Evolutionary conservation across 2,329 filamentous ascomycete genomes (phyloP).

Genomic region (Ascochyta pisi): DNA sequence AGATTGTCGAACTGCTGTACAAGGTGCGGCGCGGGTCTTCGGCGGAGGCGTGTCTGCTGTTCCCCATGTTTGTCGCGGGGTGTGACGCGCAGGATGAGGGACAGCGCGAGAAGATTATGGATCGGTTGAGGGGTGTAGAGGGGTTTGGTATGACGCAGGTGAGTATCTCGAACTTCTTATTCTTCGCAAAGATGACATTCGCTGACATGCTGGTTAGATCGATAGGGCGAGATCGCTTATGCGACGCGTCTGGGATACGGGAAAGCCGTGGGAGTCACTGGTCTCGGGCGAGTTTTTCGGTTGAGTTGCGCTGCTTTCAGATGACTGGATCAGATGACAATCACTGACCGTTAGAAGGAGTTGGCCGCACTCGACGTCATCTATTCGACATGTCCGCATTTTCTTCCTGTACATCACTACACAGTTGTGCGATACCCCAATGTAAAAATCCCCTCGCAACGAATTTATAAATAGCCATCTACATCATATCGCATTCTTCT

Average conservation of each 20-base stretch:
- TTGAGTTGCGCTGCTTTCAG: slow-evolving; percentile 15
- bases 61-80: slow-evolving; percentile 84
- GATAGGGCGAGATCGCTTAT: slow-evolving; percentile 68
- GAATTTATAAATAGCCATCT: neutral
- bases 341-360: neutral
- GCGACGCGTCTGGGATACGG: slow-evolving; percentile 73
- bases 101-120: slow-evolving; percentile 67
- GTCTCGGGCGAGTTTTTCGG: slow-evolving; percentile 73
- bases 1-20: slow-evolving; percentile 68
- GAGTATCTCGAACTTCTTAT: slow-evolving; percentile 27
- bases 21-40: slow-evolving; percentile 70
- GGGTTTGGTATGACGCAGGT: slow-evolving; percentile 79
- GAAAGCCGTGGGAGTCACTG: slow-evolving; percentile 71
- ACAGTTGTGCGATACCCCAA: slow-evolving; percentile 8
- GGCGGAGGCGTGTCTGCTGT: slow-evolving; percentile 77
- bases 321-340: too few relatives aligned
- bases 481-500: neutral
- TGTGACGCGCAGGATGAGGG: slow-evolving; percentile 69
- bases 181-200: neutral
- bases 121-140: slow-evolving; percentile 72
- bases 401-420: neutral
- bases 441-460: neutral
- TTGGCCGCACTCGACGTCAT: neutral
- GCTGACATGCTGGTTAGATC: slow-evolving; percentile 51
- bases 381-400: neutral